Evolutionary conservation across 108 stramenopile species (phyloP), one percentile per base, ranked within the genome.

Genomic region (Nannochloropsis salina): DNA sequence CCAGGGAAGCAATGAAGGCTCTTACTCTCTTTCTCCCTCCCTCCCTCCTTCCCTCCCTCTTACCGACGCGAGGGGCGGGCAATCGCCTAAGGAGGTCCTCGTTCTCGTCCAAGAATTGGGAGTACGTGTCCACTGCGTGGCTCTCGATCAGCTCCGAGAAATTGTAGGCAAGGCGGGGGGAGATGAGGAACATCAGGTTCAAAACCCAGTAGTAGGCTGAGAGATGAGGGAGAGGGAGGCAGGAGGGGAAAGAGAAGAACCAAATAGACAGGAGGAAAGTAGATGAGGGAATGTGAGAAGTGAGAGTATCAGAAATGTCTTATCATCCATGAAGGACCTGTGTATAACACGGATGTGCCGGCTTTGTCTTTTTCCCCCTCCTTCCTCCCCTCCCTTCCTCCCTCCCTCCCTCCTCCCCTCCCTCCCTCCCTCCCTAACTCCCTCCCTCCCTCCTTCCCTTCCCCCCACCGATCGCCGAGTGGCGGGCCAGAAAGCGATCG

Each of bases 401-500:
- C 47, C 47, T 51, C 47, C 12, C 47, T 51, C 47, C 47, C 10
- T n/a, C n/a, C n/a, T n/a, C n/a, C n/a, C n/a, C n/a, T n/a, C n/a
- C n/a, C n/a, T n/a, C n/a, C n/a, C n/a, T n/a, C n/a, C n/a, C n/a
- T n/a, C n/a, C n/a, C n/a, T n/a, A n/a, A n/a, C n/a, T n/a, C n/a
- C n/a, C n/a, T n/a, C n/a, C n/a, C n/a, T n/a, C n/a, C n/a, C n/a
- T n/a, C n/a, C n/a, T n/a, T n/a, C n/a, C n/a, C n/a, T n/a, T n/a
- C 47, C 12, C 47, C 47, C 12, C 12, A 51, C 47, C 9, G 40
- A 89, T 83, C n/a, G 97, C 97, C 43, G 95, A 91, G 84, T 94
- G 91, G 83, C 96, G 96, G 0, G 96, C 97, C 41, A 98, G n/a
- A 86, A 94, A 92, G 3, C 97, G 92, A 81, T 90, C 89, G n/a